Conservation (phyloP, 176 grass and related monocot species). For the Aegilops sharonensis region DNA sequence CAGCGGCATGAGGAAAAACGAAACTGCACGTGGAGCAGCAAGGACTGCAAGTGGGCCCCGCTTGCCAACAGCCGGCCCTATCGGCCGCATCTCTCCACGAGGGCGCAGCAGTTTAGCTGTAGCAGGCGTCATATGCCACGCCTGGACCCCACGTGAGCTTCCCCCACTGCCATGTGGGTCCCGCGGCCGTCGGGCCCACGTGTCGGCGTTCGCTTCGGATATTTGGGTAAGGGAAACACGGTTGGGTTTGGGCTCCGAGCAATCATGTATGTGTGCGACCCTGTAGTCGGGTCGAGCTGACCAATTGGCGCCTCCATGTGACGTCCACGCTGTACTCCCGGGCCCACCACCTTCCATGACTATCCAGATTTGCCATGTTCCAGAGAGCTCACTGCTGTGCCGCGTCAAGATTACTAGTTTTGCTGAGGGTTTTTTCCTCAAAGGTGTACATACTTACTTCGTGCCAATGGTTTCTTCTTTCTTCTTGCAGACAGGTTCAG, state of each 20-base stretch:
- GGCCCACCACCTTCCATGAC: conserved; percentile 8
- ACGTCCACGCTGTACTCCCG: conserved; percentile 28
- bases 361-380: background rate
- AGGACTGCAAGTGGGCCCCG: background rate
- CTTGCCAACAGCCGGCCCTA: background rate
- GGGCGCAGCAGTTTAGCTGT: background rate
- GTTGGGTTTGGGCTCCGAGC: background rate
- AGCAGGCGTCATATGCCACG: background rate
- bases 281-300: background rate
- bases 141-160: background rate
- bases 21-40: background rate
- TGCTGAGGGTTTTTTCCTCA: background rate
- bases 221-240: background rate
- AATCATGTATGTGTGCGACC: background rate
- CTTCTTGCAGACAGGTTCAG: too few species aligned
- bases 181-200: background rate
- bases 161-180: background rate
- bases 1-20: background rate
- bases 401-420: background rate
- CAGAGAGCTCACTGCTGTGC: background rate
- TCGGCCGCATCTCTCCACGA: background rate
- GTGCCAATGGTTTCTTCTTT: too few species aligned
- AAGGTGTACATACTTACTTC: background rate
- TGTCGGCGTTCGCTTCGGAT: background rate
- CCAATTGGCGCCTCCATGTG: conserved; percentile 31